A percentile compares a stretch with the other conserved stretches of the same genome.
phyloP scores from a whole-genome alignment of 139 green algal species.

The Microglena sp. region DNA sequence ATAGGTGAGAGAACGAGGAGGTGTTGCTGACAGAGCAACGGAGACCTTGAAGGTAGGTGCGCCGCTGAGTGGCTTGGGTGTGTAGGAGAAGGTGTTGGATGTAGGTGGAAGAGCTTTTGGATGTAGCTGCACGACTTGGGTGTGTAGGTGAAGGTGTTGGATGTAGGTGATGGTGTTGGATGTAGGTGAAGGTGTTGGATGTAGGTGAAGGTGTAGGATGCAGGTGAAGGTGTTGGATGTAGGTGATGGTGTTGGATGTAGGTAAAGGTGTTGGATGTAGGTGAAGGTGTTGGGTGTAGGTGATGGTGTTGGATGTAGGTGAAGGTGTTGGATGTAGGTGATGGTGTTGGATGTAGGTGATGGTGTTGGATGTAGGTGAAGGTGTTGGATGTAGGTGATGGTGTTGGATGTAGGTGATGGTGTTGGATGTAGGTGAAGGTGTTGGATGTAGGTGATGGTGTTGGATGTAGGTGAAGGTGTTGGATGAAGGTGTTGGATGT shows the following conservation, averaged over 20 bases:
- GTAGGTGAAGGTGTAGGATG: slow-evolving; percentile 35
- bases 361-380: too few species aligned
- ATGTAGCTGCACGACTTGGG: slow-evolving; percentile 7
- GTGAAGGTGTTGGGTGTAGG: neutral
- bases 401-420: too few species aligned
- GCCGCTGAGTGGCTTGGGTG: slow-evolving; percentile 6
- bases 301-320: too few species aligned
- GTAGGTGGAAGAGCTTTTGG: slow-evolving; percentile 69
- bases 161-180: too few species aligned
- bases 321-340: slow-evolving; percentile 75
- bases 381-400: too few species aligned
- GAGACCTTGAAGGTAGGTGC: too few species aligned
- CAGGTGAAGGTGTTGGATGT: slow-evolving; percentile 36
- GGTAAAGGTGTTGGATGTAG: neutral
- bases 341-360: too few species aligned
- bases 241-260: too few species aligned
- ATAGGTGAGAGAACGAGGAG: neutral
- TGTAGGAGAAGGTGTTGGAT: too few species aligned
- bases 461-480: slow-evolving; percentile 6
- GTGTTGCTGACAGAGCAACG: neutral
- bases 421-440: too few species aligned
- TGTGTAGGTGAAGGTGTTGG: too few species aligned
- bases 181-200: slow-evolving; percentile 41
- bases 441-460: neutral
- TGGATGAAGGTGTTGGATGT: slow-evolving; percentile 12